Percentiles rank a stretch among this genome's conserved stretches.
These are phyloP conservation scores for Fusarium secorum DNA, from an alignment of 2,329 filamentous ascomycete species.

Conservation along the genomic window DNA sequence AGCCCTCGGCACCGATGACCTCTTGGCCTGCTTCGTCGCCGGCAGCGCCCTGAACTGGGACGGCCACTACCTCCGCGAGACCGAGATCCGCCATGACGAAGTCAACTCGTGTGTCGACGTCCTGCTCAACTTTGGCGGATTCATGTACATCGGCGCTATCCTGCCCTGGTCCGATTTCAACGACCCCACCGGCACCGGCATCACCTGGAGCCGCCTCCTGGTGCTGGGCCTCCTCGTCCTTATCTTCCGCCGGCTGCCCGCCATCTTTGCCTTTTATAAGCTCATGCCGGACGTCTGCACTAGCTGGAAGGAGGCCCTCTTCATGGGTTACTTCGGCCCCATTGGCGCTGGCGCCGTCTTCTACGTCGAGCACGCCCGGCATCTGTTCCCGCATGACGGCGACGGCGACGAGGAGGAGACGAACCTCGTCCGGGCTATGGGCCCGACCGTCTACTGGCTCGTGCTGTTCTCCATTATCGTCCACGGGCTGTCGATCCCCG, in stretches of 20 bases:
- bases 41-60: slow-evolving; percentile 69
- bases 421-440: slow-evolving; percentile 49
- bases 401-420: slow-evolving; percentile 47
- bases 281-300: slow-evolving; percentile 60
- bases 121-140: slow-evolving; percentile 66
- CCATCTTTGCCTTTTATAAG: slow-evolving; percentile 62
- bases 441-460: slow-evolving; percentile 53
- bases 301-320: slow-evolving; percentile 64
- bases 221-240: slow-evolving; percentile 58
- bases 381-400: slow-evolving; percentile 50
- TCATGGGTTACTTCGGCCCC: slow-evolving; percentile 75
- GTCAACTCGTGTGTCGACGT: slow-evolving; percentile 67
- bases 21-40: slow-evolving; percentile 67
- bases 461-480: slow-evolving; percentile 42
- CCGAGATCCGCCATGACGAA: slow-evolving; percentile 64
- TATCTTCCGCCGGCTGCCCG: slow-evolving; percentile 65
- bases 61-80: slow-evolving; percentile 62
- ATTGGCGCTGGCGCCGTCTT: slow-evolving; percentile 81
- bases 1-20: slow-evolving; percentile 64
- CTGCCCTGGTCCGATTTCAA: slow-evolving; percentile 63
- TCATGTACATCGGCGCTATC: slow-evolving; percentile 65
- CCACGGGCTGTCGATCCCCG: slow-evolving; percentile 55
- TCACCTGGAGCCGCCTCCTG: slow-evolving; percentile 59
- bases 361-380: slow-evolving; percentile 64
- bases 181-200: slow-evolving; percentile 59